Evolutionary conservation across 176 grass and related monocot genomes (phyloP).

Genomic region (Phoenix roebelenii): DNA sequence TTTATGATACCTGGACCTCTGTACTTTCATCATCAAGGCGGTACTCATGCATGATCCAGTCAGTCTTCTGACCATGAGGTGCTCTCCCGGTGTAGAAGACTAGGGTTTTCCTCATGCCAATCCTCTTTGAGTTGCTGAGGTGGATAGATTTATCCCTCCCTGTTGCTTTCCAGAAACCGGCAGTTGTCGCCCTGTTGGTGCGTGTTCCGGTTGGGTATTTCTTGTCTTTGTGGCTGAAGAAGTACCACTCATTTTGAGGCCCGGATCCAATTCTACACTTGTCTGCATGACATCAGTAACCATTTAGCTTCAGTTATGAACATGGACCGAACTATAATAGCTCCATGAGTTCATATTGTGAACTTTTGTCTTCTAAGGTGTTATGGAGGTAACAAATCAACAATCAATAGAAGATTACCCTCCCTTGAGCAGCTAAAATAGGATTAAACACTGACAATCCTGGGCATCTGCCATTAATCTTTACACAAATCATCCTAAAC

Average conservation of each 20-base stretch:
- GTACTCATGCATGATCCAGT: slow-evolving; percentile 40
- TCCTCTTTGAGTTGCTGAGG: slow-evolving; percentile 28
- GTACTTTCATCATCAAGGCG: slow-evolving; percentile 10
- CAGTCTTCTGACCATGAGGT: slow-evolving; percentile 52
- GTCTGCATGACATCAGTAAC: slow-evolving; percentile 28
- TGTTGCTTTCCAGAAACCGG: slow-evolving; percentile 71
- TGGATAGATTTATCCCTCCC: slow-evolving; percentile 60
- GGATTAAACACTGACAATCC: too few relatives aligned
- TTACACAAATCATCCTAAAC: too few relatives aligned
- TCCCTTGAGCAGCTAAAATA: too few relatives aligned
- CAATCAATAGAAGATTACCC: too few relatives aligned
- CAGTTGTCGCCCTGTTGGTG: slow-evolving; percentile 57
- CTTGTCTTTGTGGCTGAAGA: slow-evolving; percentile 40
- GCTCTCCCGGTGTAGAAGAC: slow-evolving; percentile 91
- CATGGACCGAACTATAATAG: too few relatives aligned
- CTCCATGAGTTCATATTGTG: too few relatives aligned
- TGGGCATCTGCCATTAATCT: too few relatives aligned
- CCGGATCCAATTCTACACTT: slow-evolving; percentile 62
- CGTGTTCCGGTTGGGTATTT: slow-evolving; percentile 36
- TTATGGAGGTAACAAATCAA: too few relatives aligned
- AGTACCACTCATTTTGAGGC: slow-evolving; percentile 44
- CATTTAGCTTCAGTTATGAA: slow-evolving; percentile 2
- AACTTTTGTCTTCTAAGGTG: too few relatives aligned
- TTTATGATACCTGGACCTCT: slow-evolving; percentile 4
- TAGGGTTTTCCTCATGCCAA: slow-evolving; percentile 77